These are phyloP conservation scores for Penstemon newberryi DNA, from an alignment of 257 asterid species.

Conservation along the genomic window DNA sequence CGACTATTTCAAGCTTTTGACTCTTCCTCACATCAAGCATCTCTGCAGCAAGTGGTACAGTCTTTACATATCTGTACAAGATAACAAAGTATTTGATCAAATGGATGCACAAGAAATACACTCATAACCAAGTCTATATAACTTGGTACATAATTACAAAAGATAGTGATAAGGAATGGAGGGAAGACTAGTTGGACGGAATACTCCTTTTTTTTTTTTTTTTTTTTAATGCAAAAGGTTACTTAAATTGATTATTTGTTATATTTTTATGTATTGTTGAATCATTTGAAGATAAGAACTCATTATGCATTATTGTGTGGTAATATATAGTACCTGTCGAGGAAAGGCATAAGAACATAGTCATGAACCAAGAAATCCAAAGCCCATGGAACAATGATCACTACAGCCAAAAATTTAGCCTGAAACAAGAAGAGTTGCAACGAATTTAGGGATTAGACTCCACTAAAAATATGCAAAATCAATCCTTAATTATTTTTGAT, in stretches of 20 bases:
- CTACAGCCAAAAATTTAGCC: slow-evolving; percentile 90
- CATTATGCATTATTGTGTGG: slow-evolving; percentile 10
- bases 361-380: slow-evolving; percentile 88
- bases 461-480: too few species aligned
- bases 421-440: slow-evolving; percentile 33
- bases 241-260: not conserved
- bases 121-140: slow-evolving; percentile 7
- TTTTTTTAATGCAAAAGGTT: not conserved
- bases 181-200: slow-evolving; percentile 2
- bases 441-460: not conserved
- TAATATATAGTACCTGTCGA: slow-evolving; percentile 71
- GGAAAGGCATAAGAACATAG: slow-evolving; percentile 89
- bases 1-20: slow-evolving; percentile 84
- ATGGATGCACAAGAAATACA: slow-evolving; percentile 16
- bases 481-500: not conserved
- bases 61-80: slow-evolving; percentile 81
- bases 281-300: not conserved
- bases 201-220: not conserved
- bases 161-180: slow-evolving; percentile 11
- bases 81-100: slow-evolving; percentile 22
- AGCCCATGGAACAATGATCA: slow-evolving; percentile 80
- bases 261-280: too few species aligned
- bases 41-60: slow-evolving; percentile 90
- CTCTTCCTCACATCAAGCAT: slow-evolving; percentile 77
- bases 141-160: not conserved